Conservation (phyloP, 2,329 filamentous ascomycete genomes). For the Alternaria longipes region DNA sequence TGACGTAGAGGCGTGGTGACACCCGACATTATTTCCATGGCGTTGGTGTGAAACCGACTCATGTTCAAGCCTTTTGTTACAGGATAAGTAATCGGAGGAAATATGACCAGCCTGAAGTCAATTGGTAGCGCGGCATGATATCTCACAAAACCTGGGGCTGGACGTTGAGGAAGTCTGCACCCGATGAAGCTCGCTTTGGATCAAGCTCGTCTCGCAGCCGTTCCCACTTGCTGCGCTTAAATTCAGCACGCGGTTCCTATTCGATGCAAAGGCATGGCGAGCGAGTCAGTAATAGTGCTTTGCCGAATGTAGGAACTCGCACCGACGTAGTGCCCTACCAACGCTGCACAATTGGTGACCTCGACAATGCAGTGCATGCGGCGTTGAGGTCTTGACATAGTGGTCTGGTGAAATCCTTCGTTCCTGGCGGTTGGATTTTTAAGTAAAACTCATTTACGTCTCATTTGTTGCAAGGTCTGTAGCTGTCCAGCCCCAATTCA, state of each 20-base stretch:
- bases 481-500: neutral
- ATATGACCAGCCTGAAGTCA: neutral
- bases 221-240: neutral
- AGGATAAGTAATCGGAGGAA: too few relatives aligned
- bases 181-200: neutral
- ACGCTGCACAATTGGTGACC: neutral
- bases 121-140: neutral
- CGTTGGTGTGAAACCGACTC: neutral
- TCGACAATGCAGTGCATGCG: neutral
- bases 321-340: neutral
- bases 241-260: neutral
- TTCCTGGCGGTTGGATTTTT: neutral
- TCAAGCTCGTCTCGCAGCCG: neutral
- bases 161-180: neutral
- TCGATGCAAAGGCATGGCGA: neutral
- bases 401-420: neutral
- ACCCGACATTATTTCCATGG: neutral
- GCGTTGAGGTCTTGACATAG: neutral
- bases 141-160: neutral
- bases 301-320: neutral
- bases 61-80: too few relatives aligned
- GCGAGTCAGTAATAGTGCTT: neutral
- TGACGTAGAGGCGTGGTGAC: neutral
- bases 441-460: neutral
- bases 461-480: neutral